Percentiles rank a stretch among this genome's conserved stretches.
Conservation (phyloP, 768 basidiomycete species). For the Jaapia argillacea region DNA sequence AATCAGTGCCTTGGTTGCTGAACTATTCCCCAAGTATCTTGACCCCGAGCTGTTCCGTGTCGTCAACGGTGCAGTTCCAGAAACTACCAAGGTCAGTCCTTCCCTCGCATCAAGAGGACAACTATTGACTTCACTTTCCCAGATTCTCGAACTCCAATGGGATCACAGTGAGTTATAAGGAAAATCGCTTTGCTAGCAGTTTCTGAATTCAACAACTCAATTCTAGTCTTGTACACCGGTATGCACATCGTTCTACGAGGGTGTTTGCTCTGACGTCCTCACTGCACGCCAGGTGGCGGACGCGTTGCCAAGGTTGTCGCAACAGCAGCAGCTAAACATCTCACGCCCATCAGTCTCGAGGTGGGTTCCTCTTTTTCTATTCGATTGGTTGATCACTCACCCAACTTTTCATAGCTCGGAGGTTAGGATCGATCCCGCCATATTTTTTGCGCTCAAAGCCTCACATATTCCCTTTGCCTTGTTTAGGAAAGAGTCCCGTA, state of each 20-base stretch:
- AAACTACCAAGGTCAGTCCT: conserved; percentile 18
- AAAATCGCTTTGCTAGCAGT: too few relatives aligned
- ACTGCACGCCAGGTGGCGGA: conserved; percentile 21
- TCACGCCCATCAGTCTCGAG: conserved; percentile 61
- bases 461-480: too few relatives aligned
- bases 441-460: too few relatives aligned
- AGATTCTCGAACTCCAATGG: conserved; percentile 72
- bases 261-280: too few relatives aligned
- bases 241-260: background rate
- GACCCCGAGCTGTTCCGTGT: conserved; percentile 21
- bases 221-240: conserved; percentile 57
- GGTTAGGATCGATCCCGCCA: too few relatives aligned
- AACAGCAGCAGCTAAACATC: conserved; percentile 62
- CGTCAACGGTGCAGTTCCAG: conserved; percentile 22
- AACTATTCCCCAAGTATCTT: conserved; percentile 43
- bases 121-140: background rate
- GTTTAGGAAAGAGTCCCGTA: conserved; percentile 72
- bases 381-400: background rate
- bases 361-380: conserved; percentile 19
- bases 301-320: conserved; percentile 61
- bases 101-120: too few relatives aligned
- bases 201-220: too few relatives aligned
- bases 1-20: conserved; percentile 37
- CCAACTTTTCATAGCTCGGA: conserved; percentile 33
- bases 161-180: conserved; percentile 36